Percentiles rank a stretch among this genome's conserved stretches.
These are phyloP conservation scores for Baorangia bicolor DNA, from an alignment of 768 basidiomycete genomes.

Conservation along the genomic window DNA sequence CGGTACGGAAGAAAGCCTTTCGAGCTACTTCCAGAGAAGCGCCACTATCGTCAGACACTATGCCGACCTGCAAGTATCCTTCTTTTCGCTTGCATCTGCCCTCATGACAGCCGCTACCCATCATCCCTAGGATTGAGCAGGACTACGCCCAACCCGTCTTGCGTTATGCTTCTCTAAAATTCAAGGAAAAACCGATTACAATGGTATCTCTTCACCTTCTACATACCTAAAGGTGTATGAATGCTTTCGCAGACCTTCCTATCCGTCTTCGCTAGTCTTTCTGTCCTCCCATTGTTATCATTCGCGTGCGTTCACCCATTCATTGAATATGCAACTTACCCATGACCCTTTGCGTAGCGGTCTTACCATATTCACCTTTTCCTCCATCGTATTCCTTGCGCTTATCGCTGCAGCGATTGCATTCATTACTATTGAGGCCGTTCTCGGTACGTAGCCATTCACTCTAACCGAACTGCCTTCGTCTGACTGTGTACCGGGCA, in stretches of 20 bases:
- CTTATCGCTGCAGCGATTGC: slow-evolving; percentile 33
- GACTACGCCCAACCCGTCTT: slow-evolving; percentile 44
- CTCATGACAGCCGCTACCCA: background rate
- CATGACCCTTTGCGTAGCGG: slow-evolving; percentile 17
- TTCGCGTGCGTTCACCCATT: slow-evolving; percentile 38
- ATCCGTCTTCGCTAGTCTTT: slow-evolving; percentile 38
- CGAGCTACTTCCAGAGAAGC: slow-evolving; percentile 31
- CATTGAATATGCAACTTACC: slow-evolving; percentile 7
- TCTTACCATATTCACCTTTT: slow-evolving; percentile 36
- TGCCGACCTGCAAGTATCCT: slow-evolving; percentile 26
- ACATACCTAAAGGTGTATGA: background rate
- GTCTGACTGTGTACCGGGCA: background rate
- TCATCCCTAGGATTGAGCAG: slow-evolving; percentile 39
- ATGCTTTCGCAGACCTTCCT: slow-evolving; percentile 39
- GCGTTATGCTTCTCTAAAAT: slow-evolving; percentile 15
- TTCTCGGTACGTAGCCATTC: slow-evolving; percentile 24
- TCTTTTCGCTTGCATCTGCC: background rate
- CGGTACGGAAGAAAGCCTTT: slow-evolving; percentile 20
- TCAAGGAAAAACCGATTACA: slow-evolving; percentile 24
- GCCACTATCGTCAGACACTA: slow-evolving; percentile 27
- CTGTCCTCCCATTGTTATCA: slow-evolving; percentile 33
- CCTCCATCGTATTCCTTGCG: slow-evolving; percentile 38
- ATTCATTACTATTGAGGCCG: slow-evolving; percentile 31
- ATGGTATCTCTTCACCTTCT: slow-evolving; percentile 19
- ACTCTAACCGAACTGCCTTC: background rate